These are phyloP conservation scores for Cucumis hystrix DNA, from an alignment of 306 rosid genomes.

Conservation along the genomic window DNA sequence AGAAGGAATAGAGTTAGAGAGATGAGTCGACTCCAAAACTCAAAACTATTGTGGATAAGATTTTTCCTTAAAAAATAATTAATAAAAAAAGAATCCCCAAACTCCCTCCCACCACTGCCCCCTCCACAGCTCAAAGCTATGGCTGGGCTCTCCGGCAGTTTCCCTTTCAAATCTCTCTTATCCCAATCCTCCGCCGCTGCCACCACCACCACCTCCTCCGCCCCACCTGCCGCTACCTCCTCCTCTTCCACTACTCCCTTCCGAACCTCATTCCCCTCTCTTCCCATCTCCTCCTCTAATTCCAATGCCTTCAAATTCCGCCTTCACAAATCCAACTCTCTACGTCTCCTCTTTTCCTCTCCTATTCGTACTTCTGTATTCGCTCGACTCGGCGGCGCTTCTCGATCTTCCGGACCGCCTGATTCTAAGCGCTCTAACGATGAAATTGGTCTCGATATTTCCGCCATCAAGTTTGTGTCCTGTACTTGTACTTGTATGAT, in stretches of 20 bases:
- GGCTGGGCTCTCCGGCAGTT: slow-evolving; percentile 61
- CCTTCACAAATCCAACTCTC: slow-evolving; percentile 14
- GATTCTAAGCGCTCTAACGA: slow-evolving; percentile 38
- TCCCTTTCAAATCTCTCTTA: slow-evolving; percentile 29
- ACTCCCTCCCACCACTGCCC: background rate
- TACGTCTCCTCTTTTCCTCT: slow-evolving; percentile 13
- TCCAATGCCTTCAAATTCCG: slow-evolving; percentile 48
- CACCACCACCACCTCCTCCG: background rate
- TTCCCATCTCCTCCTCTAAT: slow-evolving; percentile 20
- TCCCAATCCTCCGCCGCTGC: slow-evolving; percentile 3
- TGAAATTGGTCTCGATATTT: slow-evolving; percentile 49
- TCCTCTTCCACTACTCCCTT: slow-evolving; percentile 1
- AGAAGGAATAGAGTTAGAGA: background rate
- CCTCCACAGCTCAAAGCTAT: slow-evolving; percentile 19
- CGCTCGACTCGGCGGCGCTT: slow-evolving; percentile 43
- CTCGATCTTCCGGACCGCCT: slow-evolving; percentile 25
- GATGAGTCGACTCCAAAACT: background rate
- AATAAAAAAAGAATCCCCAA: background rate
- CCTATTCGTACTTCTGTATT: slow-evolving; percentile 14
- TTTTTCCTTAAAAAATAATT: background rate
- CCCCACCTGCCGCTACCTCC: background rate
- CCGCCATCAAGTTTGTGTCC: slow-evolving; percentile 35
- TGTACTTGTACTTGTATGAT: background rate
- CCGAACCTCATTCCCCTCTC: slow-evolving; percentile 13
- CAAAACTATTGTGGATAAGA: background rate